phyloP scores from a whole-genome alignment of 177 flowering plant species.

The Vitis hybrid region DNA sequence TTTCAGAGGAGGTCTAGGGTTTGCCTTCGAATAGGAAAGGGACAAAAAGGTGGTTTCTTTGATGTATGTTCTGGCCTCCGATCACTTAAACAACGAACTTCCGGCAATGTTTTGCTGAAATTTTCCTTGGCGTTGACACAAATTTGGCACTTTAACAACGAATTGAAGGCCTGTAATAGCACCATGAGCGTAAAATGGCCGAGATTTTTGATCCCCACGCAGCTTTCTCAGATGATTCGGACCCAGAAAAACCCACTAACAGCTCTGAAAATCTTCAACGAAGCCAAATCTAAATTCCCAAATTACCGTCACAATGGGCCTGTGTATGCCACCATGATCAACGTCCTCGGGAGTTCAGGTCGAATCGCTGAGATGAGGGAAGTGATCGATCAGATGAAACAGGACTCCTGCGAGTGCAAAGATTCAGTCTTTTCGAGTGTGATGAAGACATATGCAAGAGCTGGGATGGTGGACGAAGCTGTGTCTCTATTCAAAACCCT shows the following conservation, averaged over 20 bases:
- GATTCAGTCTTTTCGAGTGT: conserved; percentile 49
- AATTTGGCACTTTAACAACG: too few relatives aligned
- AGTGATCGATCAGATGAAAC: conserved; percentile 57
- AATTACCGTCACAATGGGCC: conserved; percentile 74
- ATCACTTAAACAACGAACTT: too few relatives aligned
- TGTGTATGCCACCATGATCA: conserved; percentile 70
- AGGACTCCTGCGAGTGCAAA: conserved; percentile 66
- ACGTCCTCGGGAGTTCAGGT: conserved; percentile 52
- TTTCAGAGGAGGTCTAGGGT: too few relatives aligned
- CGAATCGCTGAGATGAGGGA: conserved; percentile 55
- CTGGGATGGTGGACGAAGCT: conserved; percentile 58
- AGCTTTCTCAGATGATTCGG: conserved; percentile 54
- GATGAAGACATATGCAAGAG: conserved; percentile 51
- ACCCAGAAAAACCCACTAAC: conserved; percentile 64
- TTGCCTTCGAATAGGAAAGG: too few relatives aligned
- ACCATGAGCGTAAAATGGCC: conserved; percentile 76
- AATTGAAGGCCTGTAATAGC: not conserved
- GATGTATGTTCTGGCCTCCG: too few relatives aligned
- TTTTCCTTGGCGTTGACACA: too few relatives aligned
- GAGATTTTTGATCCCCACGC: conserved; percentile 56
- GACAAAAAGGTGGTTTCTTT: too few relatives aligned
- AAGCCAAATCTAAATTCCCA: conserved; percentile 59
- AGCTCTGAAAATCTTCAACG: conserved; percentile 61
- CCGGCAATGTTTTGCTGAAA: too few relatives aligned
- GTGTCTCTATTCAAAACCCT: conserved; percentile 51